Evolutionary conservation across 2,329 filamentous ascomycete species (phyloP).

Genomic region (Knoxdaviesia capensis): DNA sequence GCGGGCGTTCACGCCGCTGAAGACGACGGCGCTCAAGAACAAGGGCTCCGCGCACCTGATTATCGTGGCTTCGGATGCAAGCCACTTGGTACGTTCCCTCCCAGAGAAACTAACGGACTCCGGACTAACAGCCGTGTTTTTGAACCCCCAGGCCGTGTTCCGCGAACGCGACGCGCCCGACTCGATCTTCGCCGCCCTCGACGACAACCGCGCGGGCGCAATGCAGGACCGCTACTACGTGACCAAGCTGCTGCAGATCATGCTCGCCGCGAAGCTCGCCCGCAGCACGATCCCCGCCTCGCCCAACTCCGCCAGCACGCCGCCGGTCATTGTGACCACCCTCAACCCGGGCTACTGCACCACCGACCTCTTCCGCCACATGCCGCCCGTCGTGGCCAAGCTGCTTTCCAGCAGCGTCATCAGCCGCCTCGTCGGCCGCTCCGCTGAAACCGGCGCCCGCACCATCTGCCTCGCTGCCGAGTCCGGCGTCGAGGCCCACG

Average conservation of each 20-base stretch:
- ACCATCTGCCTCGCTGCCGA: conserved; percentile 18
- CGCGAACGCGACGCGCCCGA: conserved; percentile 9
- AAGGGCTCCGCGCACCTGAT: conserved; percentile 9
- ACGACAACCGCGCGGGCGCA: conserved; percentile 5
- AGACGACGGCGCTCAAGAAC: conserved; percentile 13
- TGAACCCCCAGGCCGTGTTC: conserved; percentile 8
- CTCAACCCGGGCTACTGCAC: conserved; percentile 32
- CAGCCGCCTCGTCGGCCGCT: conserved; percentile 17
- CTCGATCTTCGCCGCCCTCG: conserved; percentile 10
- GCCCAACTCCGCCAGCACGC: conserved; percentile 2
- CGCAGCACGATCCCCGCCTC: no score
- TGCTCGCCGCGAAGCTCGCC: conserved; percentile 9
- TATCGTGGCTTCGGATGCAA: conserved; percentile 12
- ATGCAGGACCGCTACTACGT: conserved; percentile 9
- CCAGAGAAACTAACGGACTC: no score
- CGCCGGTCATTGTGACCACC: conserved; percentile 24
- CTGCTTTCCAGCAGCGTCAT: conserved; percentile 7
- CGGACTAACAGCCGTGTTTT: no score
- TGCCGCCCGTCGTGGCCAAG: conserved; percentile 2
- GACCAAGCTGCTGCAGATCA: conserved; percentile 13
- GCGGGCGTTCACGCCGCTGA: conserved; percentile 29
- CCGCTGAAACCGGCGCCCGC: conserved; percentile 25
- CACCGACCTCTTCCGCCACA: conserved; percentile 21
- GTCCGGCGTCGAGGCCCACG: conserved; percentile 20
- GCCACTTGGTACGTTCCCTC: not conserved